Base-by-base conservation (phyloP, 108 stramenopile species). In the Cyclotella kingstonii region DNA sequence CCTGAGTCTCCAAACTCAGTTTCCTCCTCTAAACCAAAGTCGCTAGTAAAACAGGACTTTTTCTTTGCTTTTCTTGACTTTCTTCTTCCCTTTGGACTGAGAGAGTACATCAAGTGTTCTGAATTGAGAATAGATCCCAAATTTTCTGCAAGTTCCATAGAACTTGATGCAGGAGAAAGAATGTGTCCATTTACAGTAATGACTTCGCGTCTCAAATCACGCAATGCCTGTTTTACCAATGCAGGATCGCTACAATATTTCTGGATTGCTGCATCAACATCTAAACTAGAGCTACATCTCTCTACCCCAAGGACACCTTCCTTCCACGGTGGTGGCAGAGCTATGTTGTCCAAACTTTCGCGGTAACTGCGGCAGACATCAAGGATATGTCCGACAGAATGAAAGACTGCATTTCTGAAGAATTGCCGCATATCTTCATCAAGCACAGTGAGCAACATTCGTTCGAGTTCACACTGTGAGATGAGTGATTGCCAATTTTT, bases 161-260 rank as follows among this genome's bases (percentile, higher is more conserved):
- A 69, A 77, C 81, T 89, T 9, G 77, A 78, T 5, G 84, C 86
- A 7, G 87, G 87, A 15, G 91, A 84, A 53, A 93, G 66, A 10
- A 84, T 68, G 45, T 85, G 84, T 12, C 91, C 91, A 77, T 93
- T 93, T 11, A 93, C 79, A 18, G 87, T 89, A 64, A 93, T 88
- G 6, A 81, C 73, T 59, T 93, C 91, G 34, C 91, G 78, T 62
- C 86, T 72, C 60, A 93, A 68, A 71, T 93, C 91, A 15, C 80
- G 65, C 35, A 93, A 48, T 7, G 91, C 91, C 68, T 93, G 91
- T 15, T 84, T 79, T 8, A 93, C 35, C 21, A 79, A 73, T 15
- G 64, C 51, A 15, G 64, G 31, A 59, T 85, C 79, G 56, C 78
- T 61, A 44, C 54, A 60, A 50, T 71, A 70, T 25, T 43, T 55